Base-by-base conservation (phyloP, 2,329 filamentous ascomycete genomes). In the Botrytis pseudocinerea region DNA sequence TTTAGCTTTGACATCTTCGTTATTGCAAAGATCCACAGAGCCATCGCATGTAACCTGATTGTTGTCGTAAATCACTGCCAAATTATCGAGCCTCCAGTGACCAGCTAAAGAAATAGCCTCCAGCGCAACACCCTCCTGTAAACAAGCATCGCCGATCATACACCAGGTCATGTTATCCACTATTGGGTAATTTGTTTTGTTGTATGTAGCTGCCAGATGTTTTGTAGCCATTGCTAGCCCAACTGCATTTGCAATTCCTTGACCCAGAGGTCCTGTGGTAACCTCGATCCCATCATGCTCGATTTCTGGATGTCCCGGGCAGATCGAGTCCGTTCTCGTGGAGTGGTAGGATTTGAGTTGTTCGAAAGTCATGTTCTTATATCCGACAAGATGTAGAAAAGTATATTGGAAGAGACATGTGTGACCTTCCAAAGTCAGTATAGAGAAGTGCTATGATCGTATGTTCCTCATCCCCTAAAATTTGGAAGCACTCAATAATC, bases 41-140 rank as follows among this genome's bases (percentile, higher is more conserved):
- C 85, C 85, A 72, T 87, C 85, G 75, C 85, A 87, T 20, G 84
- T 85, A 42, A 87, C 81, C 73, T 85, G 82, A 74, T 87, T 87
- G 75, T 87, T 87, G 73, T 87, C 86, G 73, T 86, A 87, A 38
- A 87, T 84, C 16, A 87, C 76, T 1, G 82, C 83, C 9, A 87
- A 78, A 74, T 87, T 87, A 76, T 85, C 83, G 12, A 87, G 79
- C 71, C 82, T 82, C 76, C 82, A 79, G 74, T 86, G 84, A 2
- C 85, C 85, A 18, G 85, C 85, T 22, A 86, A 81, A 2, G 83
- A 84, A 46, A 87, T 83, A 0, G 85, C 85, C 75, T 87, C 86
- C 2, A 85, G 78, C 0, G 79, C 85, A 6, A 87, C 85, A 35
- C 85, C 86, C 76, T 87, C 85, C 75, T 85, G 83, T 28, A 87